phyloP scores from a whole-genome alignment of 176 grass and related monocot genomes.

The Eleusine coracana region DNA sequence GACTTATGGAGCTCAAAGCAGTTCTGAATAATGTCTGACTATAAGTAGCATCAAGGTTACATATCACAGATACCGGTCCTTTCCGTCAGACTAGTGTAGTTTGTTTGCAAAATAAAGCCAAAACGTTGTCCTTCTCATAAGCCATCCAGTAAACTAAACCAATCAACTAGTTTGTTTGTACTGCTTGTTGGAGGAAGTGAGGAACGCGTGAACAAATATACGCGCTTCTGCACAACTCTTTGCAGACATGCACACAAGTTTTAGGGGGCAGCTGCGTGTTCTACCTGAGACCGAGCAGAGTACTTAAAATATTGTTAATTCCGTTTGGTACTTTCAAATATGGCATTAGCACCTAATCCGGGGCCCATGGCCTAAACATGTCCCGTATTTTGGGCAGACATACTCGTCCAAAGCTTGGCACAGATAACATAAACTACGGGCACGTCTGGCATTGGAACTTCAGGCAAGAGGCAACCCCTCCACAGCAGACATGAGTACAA shows the following conservation, averaged over 20 bases:
- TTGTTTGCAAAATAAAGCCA: background rate
- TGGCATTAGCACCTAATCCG: constrained; percentile 51
- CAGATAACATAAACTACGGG: constrained; percentile 39
- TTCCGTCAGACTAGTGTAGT: constrained; percentile 4
- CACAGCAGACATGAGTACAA: constrained; percentile 52
- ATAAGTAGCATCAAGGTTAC: background rate
- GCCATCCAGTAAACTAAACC: constrained; percentile 31
- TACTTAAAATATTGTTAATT: constrained; percentile 46
- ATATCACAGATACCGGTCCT: background rate
- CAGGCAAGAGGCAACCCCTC: constrained; percentile 36
- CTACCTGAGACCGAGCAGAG: constrained; percentile 27
- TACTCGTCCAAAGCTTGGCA: constrained; percentile 39
- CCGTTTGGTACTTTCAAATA: constrained; percentile 33
- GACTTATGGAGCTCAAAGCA: background rate
- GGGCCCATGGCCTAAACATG: constrained; percentile 51
- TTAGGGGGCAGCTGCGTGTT: constrained; percentile 39
- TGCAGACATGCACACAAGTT: constrained; percentile 47
- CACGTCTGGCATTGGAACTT: constrained; percentile 40
- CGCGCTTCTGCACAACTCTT: constrained; percentile 38
- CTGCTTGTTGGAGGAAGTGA: constrained; percentile 30
- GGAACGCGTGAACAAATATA: constrained; percentile 32
- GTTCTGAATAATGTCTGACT: background rate
- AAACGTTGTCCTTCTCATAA: background rate
- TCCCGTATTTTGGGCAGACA: constrained; percentile 50
- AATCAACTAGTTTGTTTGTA: background rate